Percentiles rank a stretch among this genome's conserved stretches.
phyloP scores from a whole-genome alignment of 805 yeast species.

The Candida glaebosa region DNA sequence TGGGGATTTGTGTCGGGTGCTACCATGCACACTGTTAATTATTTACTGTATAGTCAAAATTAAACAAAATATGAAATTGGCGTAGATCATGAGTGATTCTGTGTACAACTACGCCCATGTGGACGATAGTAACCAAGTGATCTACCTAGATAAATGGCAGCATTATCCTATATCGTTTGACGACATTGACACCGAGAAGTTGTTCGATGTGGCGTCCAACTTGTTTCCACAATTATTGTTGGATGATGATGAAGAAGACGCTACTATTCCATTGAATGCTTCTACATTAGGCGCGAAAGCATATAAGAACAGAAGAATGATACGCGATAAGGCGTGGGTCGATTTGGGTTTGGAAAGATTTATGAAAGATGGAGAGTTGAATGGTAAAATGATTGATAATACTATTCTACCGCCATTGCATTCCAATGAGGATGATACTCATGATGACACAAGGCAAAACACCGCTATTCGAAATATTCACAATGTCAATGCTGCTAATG shows the following conservation, averaged over 20 bases:
- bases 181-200: conserved; percentile 37
- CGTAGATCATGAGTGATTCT: conserved; percentile 3
- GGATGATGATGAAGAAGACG: conserved; percentile 40
- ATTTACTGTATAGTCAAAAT: not conserved
- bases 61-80: not conserved
- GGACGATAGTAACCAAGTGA: conserved; percentile 35
- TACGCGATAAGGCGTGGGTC: conserved; percentile 33
- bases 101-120: conserved; percentile 26
- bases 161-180: conserved; percentile 39
- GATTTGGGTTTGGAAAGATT: conserved; percentile 31
- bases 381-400: conserved; percentile 21
- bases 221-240: conserved; percentile 34
- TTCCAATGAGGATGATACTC: conserved; percentile 26
- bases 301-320: conserved; percentile 27
- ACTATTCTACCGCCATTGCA: conserved; percentile 30
- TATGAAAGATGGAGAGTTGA: conserved; percentile 12
- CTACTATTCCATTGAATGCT: conserved; percentile 33
- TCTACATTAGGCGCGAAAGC: conserved; percentile 38
- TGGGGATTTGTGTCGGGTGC: not conserved
- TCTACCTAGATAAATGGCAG: conserved; percentile 40
- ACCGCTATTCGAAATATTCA: conserved; percentile 2
- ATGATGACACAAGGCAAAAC: conserved; percentile 10
- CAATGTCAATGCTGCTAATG: conserved; percentile 1
- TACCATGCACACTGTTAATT: not conserved
- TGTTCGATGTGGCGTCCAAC: conserved; percentile 33